Conservation (phyloP, 176 grass and related monocot genomes). For the Areca catechu region DNA sequence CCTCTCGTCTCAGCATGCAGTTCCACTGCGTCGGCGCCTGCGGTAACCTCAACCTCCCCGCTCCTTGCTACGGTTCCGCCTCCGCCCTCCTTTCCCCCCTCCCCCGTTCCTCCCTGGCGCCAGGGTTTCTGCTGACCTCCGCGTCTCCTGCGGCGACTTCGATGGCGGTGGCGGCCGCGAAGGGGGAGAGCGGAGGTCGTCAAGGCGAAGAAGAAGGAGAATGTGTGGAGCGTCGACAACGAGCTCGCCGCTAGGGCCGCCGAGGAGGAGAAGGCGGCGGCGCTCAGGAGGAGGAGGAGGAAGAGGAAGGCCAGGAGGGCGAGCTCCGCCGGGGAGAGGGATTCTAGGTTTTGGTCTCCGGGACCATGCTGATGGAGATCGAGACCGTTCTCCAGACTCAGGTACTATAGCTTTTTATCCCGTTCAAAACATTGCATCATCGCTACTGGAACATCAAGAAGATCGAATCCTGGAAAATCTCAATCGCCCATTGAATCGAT, state of each 20-base stretch:
- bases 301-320: slow-evolving; percentile 12
- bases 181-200: slow-evolving; percentile 20
- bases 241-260: slow-evolving; percentile 28
- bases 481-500: too few relatives aligned
- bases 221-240: slow-evolving; percentile 89
- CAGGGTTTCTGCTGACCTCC: slow-evolving; percentile 18
- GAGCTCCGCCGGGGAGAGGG: slow-evolving; percentile 23
- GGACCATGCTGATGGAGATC: slow-evolving; percentile 83
- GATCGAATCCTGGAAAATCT: too few relatives aligned
- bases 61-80: not conserved
- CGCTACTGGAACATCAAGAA: too few relatives aligned
- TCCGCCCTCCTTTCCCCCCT: not conserved
- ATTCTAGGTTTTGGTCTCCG: slow-evolving; percentile 60
- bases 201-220: slow-evolving; percentile 56
- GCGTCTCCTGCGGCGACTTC: slow-evolving; percentile 12
- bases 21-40: slow-evolving; percentile 46
- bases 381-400: slow-evolving; percentile 91
- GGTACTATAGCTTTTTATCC: slow-evolving; percentile 17
- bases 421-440: not conserved
- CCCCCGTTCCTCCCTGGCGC: not conserved
- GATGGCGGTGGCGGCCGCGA: not conserved
- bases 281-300: slow-evolving; percentile 17
- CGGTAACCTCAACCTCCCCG: slow-evolving; percentile 17
- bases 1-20: slow-evolving; percentile 37
- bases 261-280: slow-evolving; percentile 10